These are phyloP conservation scores for Alternaria solani DNA, from an alignment of 2,329 filamentous ascomycete species.

Conservation along the genomic window DNA sequence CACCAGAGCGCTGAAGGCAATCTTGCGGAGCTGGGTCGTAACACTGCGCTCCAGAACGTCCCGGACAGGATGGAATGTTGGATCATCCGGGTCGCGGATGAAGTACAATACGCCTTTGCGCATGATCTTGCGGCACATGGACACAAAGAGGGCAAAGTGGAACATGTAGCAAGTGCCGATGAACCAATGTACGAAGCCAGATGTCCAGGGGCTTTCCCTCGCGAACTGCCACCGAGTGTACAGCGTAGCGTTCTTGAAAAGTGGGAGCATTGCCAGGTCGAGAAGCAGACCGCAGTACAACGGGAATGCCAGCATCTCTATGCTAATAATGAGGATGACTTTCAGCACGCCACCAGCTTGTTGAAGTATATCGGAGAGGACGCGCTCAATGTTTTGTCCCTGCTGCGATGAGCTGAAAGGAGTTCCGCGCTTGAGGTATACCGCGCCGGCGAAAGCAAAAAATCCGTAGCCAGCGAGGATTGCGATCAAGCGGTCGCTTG, in stretches of 20 bases:
- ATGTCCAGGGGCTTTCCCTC: constrained; percentile 80
- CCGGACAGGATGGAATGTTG: constrained; percentile 95
- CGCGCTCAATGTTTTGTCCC: constrained; percentile 71
- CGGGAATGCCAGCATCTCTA: constrained; percentile 98
- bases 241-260: constrained; percentile 84
- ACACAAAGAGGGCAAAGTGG: constrained; percentile 97
- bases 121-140: constrained; percentile 99
- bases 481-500: constrained; percentile 70
- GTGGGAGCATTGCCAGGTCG: constrained; percentile 84
- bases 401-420: constrained; percentile 69
- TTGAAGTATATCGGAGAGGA: constrained; percentile 81
- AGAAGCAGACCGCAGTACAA: constrained; percentile 93
- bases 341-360: constrained; percentile 98
- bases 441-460: constrained; percentile 74
- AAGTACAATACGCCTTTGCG: constrained; percentile 95
- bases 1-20: constrained; percentile 92
- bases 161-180: constrained; percentile 99
- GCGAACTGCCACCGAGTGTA: constrained; percentile 81
- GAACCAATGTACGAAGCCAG: constrained; percentile 98
- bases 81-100: constrained; percentile 96
- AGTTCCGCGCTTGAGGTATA: constrained; percentile 79
- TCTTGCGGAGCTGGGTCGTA: constrained; percentile 92
- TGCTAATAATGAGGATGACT: constrained; percentile 97
- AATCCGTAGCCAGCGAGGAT: constrained; percentile 83
- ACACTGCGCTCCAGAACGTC: constrained; percentile 95